Percentiles rank a stretch among this genome's conserved stretches.
These are phyloP conservation scores for Apophysomyces variabilis DNA, from an alignment of 371 early-diverging fungal species.

Conservation along the genomic window DNA sequence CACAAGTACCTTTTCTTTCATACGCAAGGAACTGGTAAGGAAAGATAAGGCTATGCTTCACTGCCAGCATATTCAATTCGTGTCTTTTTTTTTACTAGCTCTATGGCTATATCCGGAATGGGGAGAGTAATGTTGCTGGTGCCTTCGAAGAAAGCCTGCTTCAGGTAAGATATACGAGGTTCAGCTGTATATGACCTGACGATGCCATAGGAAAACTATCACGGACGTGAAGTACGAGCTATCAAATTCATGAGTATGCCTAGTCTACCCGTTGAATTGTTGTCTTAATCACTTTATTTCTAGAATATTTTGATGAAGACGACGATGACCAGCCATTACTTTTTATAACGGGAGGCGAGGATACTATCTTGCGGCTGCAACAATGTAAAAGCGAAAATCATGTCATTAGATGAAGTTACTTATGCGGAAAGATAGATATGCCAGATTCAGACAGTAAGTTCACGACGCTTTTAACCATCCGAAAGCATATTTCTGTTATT, in stretches of 20 bases:
- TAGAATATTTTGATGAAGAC: slow-evolving; percentile 29
- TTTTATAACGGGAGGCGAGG: slow-evolving; percentile 59
- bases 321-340: slow-evolving; percentile 26
- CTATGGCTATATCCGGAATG: slow-evolving; percentile 54
- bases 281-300: slow-evolving; percentile 31
- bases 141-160: slow-evolving; percentile 56
- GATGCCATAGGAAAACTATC: slow-evolving; percentile 42
- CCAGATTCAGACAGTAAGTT: slow-evolving; percentile 27
- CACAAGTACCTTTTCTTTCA: slow-evolving; percentile 56
- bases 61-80: background rate
- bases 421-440: slow-evolving; percentile 21
- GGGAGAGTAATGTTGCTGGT: slow-evolving; percentile 35
- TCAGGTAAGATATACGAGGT: slow-evolving; percentile 25
- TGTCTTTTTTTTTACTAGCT: slow-evolving; percentile 28
- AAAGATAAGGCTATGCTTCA: background rate
- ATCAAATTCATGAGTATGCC: slow-evolving; percentile 38
- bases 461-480: slow-evolving; percentile 40
- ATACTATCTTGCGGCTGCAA: slow-evolving; percentile 51
- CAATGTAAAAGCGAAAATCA: slow-evolving; percentile 29
- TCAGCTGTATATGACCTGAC: background rate
- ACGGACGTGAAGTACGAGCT: slow-evolving; percentile 65
- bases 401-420: no score
- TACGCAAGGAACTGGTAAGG: slow-evolving; percentile 53
- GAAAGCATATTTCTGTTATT: slow-evolving; percentile 57
- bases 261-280: slow-evolving; percentile 27